Percentiles rank a stretch among this genome's conserved stretches.
Evolutionary conservation across 2,329 filamentous ascomycete species (phyloP).

Genomic region (Fusarium coffeatum): DNA sequence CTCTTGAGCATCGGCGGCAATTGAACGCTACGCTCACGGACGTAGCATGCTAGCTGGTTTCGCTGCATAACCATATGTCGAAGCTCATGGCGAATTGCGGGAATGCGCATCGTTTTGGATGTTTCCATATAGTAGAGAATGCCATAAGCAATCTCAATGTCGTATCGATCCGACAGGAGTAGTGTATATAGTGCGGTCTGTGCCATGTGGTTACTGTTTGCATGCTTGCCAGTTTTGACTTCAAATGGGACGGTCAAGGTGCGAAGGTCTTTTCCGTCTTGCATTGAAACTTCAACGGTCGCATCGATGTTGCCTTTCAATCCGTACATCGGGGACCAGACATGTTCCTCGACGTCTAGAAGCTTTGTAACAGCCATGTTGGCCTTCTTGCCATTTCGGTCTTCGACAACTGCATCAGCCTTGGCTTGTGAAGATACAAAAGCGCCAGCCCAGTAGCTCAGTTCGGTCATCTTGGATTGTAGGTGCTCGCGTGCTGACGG

Average conservation of each 20-base stretch:
- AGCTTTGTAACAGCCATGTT: constrained; percentile 91
- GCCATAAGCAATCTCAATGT: constrained; percentile 89
- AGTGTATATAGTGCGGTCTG: constrained; percentile 96
- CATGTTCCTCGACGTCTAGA: constrained; percentile 95
- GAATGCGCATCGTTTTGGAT: constrained; percentile 85
- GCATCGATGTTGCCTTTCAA: constrained; percentile 98
- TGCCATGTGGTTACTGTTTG: constrained; percentile 84
- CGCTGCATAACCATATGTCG: constrained; percentile 97
- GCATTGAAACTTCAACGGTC: constrained; percentile 88
- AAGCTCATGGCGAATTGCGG: constrained; percentile 86
- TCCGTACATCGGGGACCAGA: constrained; percentile 98
- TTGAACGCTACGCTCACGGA: constrained; percentile 81
- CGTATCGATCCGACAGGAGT: constrained; percentile 91
- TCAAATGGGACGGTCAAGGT: constrained; percentile 92
- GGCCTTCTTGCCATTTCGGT: constrained; percentile 79
- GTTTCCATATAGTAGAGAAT: constrained; percentile 96
- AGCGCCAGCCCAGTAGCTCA: constrained; percentile 83
- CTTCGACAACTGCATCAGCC: constrained; percentile 78
- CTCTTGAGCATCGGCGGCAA: constrained; percentile 89
- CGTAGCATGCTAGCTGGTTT: constrained; percentile 86
- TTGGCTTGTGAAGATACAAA: constrained; percentile 81
- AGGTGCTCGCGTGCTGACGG: constrained; percentile 82
- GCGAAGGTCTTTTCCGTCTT: constrained; percentile 72
- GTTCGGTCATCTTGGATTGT: constrained; percentile 81
- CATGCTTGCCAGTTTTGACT: constrained; percentile 91